Evolutionary conservation across 495 filamentous ascomycete genomes (phyloP).

Genomic region (Platismatia glauca): DNA sequence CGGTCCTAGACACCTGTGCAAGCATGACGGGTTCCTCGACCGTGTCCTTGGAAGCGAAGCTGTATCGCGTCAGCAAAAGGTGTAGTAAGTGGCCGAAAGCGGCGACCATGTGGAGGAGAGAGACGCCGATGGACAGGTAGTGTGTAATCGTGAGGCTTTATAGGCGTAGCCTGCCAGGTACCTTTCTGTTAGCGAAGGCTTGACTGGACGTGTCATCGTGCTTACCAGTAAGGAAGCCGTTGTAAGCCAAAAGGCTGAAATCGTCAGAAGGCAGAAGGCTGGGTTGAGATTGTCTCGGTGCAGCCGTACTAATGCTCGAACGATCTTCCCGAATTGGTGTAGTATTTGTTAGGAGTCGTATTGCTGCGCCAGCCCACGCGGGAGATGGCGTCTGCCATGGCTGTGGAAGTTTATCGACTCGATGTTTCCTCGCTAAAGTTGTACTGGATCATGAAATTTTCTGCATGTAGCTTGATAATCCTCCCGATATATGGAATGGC

Average conservation of each 20-base stretch:
- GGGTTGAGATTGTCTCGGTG: not conserved
- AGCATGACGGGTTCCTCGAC: conserved; percentile 12
- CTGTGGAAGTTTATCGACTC: not conserved
- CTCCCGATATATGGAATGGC: not conserved
- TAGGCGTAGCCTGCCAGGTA: conserved; percentile 11
- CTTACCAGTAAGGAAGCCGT: not conserved
- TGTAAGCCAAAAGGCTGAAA: not conserved
- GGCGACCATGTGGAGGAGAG: conserved; percentile 4
- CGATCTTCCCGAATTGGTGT: not conserved
- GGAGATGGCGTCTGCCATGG: not conserved
- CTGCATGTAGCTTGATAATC: not conserved
- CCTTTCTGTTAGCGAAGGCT: conserved; percentile 2
- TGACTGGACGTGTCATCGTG: not conserved
- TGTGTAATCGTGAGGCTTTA: conserved; percentile 9
- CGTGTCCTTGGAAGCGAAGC: conserved; percentile 3
- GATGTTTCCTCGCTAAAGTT: not conserved
- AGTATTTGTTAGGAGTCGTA: not conserved
- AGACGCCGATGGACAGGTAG: conserved; percentile 7
- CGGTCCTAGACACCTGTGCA: not conserved
- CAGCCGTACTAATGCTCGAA: not conserved
- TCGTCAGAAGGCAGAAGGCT: not conserved
- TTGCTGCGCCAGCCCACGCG: not conserved
- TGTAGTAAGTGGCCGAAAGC: conserved; percentile 1
- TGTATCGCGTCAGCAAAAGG: not conserved
- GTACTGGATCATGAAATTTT: not conserved